Evolutionary conservation across 2,329 filamentous ascomycete genomes (phyloP).

Genomic region (Penicillium paneum): DNA sequence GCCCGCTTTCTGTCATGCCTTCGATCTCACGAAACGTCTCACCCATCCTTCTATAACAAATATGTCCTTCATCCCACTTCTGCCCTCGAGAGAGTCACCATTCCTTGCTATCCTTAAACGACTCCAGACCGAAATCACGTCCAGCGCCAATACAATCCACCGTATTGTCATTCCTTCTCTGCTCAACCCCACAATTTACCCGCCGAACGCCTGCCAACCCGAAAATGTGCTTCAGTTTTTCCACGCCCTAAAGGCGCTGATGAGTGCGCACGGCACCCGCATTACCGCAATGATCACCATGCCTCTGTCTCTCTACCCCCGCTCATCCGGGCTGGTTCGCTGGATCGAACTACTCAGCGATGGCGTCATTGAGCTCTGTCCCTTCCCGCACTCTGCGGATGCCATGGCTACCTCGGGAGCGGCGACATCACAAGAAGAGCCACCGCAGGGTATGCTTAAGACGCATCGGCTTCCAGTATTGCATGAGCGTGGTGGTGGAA

Average conservation of each 20-base stretch:
- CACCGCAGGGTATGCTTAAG: constrained; percentile 79
- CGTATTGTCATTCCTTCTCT: constrained; percentile 80
- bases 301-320: constrained; percentile 75
- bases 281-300: constrained; percentile 73
- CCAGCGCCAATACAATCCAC: constrained; percentile 64
- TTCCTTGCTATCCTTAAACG: constrained; percentile 64
- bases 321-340: constrained; percentile 69
- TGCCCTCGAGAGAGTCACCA: constrained; percentile 47
- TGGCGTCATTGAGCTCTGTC: constrained; percentile 79
- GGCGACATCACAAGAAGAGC: constrained; percentile 63
- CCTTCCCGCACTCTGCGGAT: constrained; percentile 61
- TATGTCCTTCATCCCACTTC: constrained; percentile 52
- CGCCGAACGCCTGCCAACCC: constrained; percentile 66
- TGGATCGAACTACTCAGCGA: constrained; percentile 86
- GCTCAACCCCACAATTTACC: constrained; percentile 81
- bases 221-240: constrained; percentile 74
- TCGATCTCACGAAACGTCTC: constrained; percentile 68
- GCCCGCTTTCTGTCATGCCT: constrained; percentile 65
- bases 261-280: constrained; percentile 63
- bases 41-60: constrained; percentile 53
- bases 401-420: constrained; percentile 52
- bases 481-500: constrained; percentile 83
- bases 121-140: constrained; percentile 55
- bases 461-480: constrained; percentile 79
- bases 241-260: constrained; percentile 70